Evolutionary conservation across 139 green algal genomes (phyloP).

Genomic region (Chlamydomonas incerta): DNA sequence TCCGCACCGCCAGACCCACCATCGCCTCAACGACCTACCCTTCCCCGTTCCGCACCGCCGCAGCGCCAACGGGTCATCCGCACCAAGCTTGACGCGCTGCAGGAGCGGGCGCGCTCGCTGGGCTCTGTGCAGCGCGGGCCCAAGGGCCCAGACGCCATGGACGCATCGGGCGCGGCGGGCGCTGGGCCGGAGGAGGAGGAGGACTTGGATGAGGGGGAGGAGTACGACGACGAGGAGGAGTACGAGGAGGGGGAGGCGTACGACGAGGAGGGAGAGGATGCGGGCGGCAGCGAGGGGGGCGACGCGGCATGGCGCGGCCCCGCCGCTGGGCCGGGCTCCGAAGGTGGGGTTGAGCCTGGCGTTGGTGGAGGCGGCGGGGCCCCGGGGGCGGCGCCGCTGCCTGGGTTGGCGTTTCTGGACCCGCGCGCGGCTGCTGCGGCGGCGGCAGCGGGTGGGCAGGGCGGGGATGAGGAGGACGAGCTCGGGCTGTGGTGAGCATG

Average conservation of each 20-base stretch:
- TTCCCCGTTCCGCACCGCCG: not conserved
- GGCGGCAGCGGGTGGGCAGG: no score
- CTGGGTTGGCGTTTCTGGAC: no score
- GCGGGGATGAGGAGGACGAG: no score
- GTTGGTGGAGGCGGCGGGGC: no score
- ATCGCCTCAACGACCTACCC: not conserved
- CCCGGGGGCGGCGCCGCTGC: no score
- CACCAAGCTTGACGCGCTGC: conserved; percentile 1
- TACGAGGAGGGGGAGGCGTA: not conserved
- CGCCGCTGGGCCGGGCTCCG: no score
- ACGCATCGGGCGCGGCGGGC: not conserved
- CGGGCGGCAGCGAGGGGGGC: not conserved
- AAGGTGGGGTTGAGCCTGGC: no score
- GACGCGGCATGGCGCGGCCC: not conserved
- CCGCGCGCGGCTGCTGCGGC: no score
- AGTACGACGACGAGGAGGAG: not conserved
- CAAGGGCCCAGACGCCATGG: conserved; percentile 15
- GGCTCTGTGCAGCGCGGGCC: not conserved
- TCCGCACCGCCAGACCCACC: no score
- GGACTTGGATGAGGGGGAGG: not conserved
- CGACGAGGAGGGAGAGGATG: no score
- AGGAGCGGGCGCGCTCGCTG: conserved; percentile 13
- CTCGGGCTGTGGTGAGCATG: no score
- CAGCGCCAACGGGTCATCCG: not conserved
- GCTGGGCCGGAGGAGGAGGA: not conserved